Evolutionary conservation across 2,329 filamentous ascomycete species (phyloP), one percentile per base, ranked within the genome.

Genomic region (Macrophomina tecta): DNA sequence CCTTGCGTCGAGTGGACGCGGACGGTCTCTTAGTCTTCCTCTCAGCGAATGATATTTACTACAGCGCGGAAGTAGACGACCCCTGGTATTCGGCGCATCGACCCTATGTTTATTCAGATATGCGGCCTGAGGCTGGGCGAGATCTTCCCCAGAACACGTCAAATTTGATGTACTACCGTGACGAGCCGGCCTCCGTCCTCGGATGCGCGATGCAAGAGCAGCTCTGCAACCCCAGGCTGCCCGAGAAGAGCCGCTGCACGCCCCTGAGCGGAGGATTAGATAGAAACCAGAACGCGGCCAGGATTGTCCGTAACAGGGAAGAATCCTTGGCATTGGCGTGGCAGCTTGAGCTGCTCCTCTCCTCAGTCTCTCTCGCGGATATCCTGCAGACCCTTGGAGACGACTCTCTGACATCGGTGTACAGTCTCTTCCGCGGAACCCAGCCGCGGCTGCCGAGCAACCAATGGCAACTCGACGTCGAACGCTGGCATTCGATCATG

Each of bases 391-490:
- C 23, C 18, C 18, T 40, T 8, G 64, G 61, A 3, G n/a, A 18
- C 48, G 16, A 16, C 7, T 5, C 48, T 4, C 32, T 69, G 14
- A 45, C 23, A 5, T 62, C 68, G 28, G 42, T 58, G n/a, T 58
- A 46, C 34, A 64, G 40, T n/a, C 23, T 70, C 9, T 23, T 40
- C 5, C 49, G 48, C 12, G 14, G 9, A 16, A 7, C 67, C 2
- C 66, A 70, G 28, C n/a, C 36, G 14, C 46, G 56, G 3, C 46
- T 71, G 34, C 67, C 68, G 1, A 16, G 36, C 8, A 64, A 69
- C 45, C 49, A 64, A 55, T 72, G 70, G 69, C 63, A 72, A 40
- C 6, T 36, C 9, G 70, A 72, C 38, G 51, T 69, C 16, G 60
- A 69, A 40, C 58, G 68, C 38, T 60, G 60, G 32, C 53, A 65